phyloP scores from a whole-genome alignment of 257 asterid genomes.

The Solanum tarapatanum region DNA sequence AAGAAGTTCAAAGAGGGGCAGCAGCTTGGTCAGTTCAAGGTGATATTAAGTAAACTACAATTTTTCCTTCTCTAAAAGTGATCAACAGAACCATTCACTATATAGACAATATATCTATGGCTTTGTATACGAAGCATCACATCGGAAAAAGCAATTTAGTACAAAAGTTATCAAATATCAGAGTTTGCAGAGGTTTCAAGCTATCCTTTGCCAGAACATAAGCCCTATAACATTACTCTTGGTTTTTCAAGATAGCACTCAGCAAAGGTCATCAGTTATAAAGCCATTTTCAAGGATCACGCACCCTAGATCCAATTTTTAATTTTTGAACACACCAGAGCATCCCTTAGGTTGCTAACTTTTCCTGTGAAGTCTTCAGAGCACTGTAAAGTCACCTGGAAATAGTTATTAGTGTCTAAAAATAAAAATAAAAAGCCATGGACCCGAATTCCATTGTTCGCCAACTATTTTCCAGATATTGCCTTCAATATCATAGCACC shows the following conservation, averaged over 20 bases:
- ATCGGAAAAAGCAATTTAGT: not conserved
- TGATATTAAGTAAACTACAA: not conserved
- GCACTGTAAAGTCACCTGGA: not conserved
- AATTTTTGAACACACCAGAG: not conserved
- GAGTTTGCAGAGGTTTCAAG: not conserved
- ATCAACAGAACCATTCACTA: not conserved
- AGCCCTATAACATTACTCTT: not conserved
- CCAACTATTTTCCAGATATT: not conserved
- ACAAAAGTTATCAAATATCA: not conserved
- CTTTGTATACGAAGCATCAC: not conserved
- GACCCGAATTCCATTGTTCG: not conserved
- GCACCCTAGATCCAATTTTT: not conserved
- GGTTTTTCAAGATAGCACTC: not conserved
- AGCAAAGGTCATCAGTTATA: not conserved
- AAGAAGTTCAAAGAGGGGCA: slow-evolving; percentile 1
- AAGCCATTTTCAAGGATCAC: not conserved
- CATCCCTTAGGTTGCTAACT: not conserved
- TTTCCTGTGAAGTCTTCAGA: not conserved
- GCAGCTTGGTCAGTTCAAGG: not conserved
- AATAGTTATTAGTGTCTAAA: not conserved
- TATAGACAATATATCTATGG: not conserved
- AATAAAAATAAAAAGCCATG: not conserved
- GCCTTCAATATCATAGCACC: not conserved
- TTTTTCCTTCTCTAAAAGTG: not conserved
- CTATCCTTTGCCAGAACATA: too few species aligned